phyloP scores from a whole-genome alignment of 306 rosid species.

The Rosa multiflora region DNA sequence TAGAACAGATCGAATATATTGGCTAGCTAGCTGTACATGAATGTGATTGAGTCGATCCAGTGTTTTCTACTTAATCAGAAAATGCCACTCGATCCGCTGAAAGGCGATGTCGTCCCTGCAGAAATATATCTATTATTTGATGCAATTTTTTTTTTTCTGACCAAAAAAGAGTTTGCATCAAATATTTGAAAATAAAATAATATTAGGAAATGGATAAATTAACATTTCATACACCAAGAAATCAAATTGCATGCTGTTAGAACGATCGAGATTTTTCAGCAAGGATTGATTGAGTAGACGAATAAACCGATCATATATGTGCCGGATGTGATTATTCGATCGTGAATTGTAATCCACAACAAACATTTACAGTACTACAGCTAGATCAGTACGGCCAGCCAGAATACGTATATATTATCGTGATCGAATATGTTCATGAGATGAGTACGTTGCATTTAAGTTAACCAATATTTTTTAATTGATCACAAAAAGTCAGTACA shows the following conservation, averaged over 20 bases:
- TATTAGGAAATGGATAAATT: not conserved
- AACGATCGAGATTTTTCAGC: not conserved
- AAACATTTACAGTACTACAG: not conserved
- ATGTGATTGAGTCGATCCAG: not conserved
- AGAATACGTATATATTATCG: not conserved
- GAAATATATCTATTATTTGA: not conserved
- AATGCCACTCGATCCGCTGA: not conserved
- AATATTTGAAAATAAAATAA: not conserved
- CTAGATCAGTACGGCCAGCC: conserved; percentile 11
- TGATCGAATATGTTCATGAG: conserved; percentile 1
- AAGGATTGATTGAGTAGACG: not conserved
- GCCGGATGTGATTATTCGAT: not conserved
- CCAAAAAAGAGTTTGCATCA: not conserved
- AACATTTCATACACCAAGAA: not conserved
- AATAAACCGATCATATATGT: not conserved
- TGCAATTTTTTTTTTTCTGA: too few relatives aligned
- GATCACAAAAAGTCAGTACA: not conserved
- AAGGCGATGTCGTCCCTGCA: not conserved
- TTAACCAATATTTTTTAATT: not conserved
- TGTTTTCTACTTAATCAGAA: not conserved
- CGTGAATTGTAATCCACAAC: not conserved
- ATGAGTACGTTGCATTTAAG: not conserved
- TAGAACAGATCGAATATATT: not conserved
- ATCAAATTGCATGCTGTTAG: not conserved
- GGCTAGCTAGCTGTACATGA: not conserved